phyloP scores from a whole-genome alignment of 192 early-diverging fungal genomes.

The Podila clonocystis region DNA sequence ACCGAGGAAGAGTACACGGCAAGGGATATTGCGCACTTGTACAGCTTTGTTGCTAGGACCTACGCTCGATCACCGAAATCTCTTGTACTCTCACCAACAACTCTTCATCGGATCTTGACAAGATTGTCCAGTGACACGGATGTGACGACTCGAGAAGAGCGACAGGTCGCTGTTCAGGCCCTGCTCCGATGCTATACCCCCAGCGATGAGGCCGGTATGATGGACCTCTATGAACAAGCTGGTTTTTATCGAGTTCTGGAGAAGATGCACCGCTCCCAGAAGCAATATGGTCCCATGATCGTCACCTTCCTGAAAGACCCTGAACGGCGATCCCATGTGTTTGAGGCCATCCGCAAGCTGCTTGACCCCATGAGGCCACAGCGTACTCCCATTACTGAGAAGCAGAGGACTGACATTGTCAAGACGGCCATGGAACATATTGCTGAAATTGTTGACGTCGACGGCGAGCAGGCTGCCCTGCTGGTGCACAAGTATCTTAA shows the following conservation, averaged over 20 bases:
- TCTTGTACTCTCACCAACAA: constrained; percentile 62
- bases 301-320: constrained; percentile 66
- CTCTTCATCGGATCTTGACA: constrained; percentile 60
- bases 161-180: constrained; percentile 63
- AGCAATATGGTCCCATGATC: constrained; percentile 63
- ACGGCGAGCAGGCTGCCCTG: constrained; percentile 65
- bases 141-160: constrained; percentile 57
- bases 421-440: constrained; percentile 58
- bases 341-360: constrained; percentile 61
- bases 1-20: constrained; percentile 38
- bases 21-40: constrained; percentile 54
- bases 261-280: constrained; percentile 63
- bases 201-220: constrained; percentile 60
- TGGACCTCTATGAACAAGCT: constrained; percentile 61
- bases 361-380: constrained; percentile 38
- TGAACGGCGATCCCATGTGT: constrained; percentile 54
- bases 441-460: constrained; percentile 68
- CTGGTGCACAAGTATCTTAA: constrained; percentile 61
- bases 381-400: constrained; percentile 45
- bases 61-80: constrained; percentile 66
- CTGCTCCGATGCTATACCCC: constrained; percentile 64
- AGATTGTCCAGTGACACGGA: constrained; percentile 57
- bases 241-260: constrained; percentile 67
- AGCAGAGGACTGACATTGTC: constrained; percentile 59
- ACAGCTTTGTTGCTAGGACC: constrained; percentile 65